Evolutionary conservation across 2,329 filamentous ascomycete genomes (phyloP), one percentile per base, ranked within the genome.

Genomic region (Phialemoniopsis sp.): DNA sequence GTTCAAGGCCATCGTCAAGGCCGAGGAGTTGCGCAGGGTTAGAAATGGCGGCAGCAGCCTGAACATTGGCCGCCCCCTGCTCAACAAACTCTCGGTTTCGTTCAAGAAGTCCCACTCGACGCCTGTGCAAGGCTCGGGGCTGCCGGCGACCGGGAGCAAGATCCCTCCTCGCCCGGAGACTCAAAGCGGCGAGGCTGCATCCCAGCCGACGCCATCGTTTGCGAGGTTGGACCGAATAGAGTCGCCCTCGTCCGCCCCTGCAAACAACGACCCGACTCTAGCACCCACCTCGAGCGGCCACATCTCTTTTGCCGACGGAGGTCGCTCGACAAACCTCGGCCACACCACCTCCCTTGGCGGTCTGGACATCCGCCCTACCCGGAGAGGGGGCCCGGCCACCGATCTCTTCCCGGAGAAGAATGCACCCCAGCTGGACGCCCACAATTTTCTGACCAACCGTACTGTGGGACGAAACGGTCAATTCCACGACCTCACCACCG

Each of bases 1-100:
- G 32, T 80, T 85, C 50, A 56, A 71, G 45, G 63, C 70, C 31
- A 65, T 84, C 34, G 68, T 73, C 13, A 58, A 66, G 43, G 59
- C 61, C 37, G 59, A 68, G 39, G 21, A 26, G 21, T 10, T 26
- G 21, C 21, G 21, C 21, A 61, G 59, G 32, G 57, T 59, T 45
- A 57, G 58, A 36, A 50, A 34, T 13, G 14, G 13, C 7, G 47
- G 53, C 33, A 46, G 55, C 32, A 48, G 49, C 30, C 31, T 53
- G 12, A 55, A 49, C 34, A 46, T 61, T 9, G 47, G 42, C 13
- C 32, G 49, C 5, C 43, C 48, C 4, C 44, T 45, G 34, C 38
- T 53, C 17, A 36, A 39, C 29, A n/a, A 46, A 17, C 38, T 40
- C n/a, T 29, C 49, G 13, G 29, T 45, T 13, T 40, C 46, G 3